These are phyloP conservation scores for Trichothecium roseum DNA, from an alignment of 2,329 filamentous ascomycete species.

Conservation along the genomic window DNA sequence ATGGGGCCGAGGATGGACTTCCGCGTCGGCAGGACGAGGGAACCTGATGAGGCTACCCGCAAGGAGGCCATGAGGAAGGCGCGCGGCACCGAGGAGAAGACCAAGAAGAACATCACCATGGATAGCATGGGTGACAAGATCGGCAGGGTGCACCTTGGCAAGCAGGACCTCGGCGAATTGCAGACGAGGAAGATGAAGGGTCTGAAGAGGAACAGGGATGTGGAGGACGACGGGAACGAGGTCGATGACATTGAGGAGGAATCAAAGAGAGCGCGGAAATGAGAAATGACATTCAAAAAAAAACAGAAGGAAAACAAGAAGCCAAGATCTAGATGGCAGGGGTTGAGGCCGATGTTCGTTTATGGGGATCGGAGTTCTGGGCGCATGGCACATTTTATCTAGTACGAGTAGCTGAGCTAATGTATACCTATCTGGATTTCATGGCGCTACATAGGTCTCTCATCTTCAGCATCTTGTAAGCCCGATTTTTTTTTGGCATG, in stretches of 20 bases:
- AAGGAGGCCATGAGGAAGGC: conserved; percentile 88
- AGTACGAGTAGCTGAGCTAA: too few species aligned
- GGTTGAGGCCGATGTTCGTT: not conserved
- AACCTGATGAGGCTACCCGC: conserved; percentile 67
- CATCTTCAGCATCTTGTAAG: too few species aligned
- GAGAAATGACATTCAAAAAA: too few species aligned
- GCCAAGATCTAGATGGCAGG: not conserved
- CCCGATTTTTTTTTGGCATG: too few species aligned
- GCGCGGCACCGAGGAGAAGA: conserved; percentile 61
- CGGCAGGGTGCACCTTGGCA: conserved; percentile 81
- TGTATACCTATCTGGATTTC: too few species aligned
- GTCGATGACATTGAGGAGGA: conserved; percentile 20
- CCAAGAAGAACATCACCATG: conserved; percentile 94
- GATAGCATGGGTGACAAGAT: conserved; percentile 94
- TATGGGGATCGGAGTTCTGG: not conserved
- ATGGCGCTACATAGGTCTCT: too few species aligned
- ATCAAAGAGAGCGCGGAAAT: conserved; percentile 25
- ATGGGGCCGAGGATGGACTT: conserved; percentile 94
- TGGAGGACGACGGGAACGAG: conserved; percentile 33
- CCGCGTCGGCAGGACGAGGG: conserved; percentile 67
- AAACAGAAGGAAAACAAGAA: not conserved
- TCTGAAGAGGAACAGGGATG: conserved; percentile 68
- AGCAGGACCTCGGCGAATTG: conserved; percentile 75
- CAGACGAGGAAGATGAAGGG: conserved; percentile 99
- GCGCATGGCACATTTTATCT: not conserved